Percentiles rank a stretch among this genome's conserved stretches.
Evolutionary conservation across 768 basidiomycete species (phyloP).

Genomic region (Pulveroboletus sp.): DNA sequence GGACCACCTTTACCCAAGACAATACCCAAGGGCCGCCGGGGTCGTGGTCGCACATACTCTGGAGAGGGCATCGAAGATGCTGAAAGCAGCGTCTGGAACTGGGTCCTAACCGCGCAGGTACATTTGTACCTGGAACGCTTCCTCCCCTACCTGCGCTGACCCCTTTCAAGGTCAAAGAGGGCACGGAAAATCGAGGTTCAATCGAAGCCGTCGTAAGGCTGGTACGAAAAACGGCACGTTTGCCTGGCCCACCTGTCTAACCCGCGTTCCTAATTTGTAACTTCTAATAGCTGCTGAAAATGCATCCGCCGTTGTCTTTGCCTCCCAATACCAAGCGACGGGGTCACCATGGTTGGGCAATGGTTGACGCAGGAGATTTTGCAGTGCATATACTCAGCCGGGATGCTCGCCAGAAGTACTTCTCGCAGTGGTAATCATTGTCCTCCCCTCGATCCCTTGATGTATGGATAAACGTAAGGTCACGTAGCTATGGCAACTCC

Average conservation of each 20-base stretch:
- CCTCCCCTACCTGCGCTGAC: neutral
- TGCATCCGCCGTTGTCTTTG: constrained; percentile 54
- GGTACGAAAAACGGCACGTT: constrained; percentile 65
- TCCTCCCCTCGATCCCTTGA: no score
- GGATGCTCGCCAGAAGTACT: constrained; percentile 65
- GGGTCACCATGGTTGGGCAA: constrained; percentile 71
- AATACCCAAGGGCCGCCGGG: constrained; percentile 57
- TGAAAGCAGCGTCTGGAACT: constrained; percentile 64
- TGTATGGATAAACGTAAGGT: no score
- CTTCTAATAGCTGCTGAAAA: constrained; percentile 47
- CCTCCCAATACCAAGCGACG: constrained; percentile 61
- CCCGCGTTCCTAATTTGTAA: constrained; percentile 13
- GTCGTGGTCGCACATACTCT: constrained; percentile 61
- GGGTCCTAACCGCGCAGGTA: constrained; percentile 74
- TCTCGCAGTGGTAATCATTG: constrained; percentile 35
- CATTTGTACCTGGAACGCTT: neutral
- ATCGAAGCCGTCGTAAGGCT: constrained; percentile 71
- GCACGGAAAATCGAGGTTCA: constrained; percentile 73
- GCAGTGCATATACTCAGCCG: constrained; percentile 74
- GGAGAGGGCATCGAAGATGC: constrained; percentile 57
- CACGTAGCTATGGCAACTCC: no score
- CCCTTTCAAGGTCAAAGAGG: constrained; percentile 66
- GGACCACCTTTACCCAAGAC: constrained; percentile 60
- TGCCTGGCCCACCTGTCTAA: neutral
- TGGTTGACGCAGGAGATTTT: constrained; percentile 79